These are phyloP conservation scores for Cryphonectria carpinicola DNA, from an alignment of 2,329 filamentous ascomycete species.

Conservation along the genomic window DNA sequence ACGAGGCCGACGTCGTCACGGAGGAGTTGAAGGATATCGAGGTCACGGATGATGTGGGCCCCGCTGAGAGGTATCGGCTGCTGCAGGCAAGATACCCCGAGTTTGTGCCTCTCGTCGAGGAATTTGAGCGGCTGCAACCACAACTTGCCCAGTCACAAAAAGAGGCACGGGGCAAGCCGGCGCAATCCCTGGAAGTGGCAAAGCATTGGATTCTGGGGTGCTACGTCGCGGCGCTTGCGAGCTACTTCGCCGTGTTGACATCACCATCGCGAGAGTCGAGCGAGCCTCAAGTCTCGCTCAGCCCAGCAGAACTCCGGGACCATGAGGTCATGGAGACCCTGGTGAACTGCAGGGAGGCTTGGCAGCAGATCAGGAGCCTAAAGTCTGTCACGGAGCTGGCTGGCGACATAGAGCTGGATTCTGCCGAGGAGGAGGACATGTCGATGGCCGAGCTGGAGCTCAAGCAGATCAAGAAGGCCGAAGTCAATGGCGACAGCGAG, in stretches of 20 bases:
- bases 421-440: slow-evolving; percentile 37
- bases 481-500: slow-evolving; percentile 22
- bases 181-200: slow-evolving; percentile 62
- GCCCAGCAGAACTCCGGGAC: slow-evolving; percentile 80
- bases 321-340: slow-evolving; percentile 90
- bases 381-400: slow-evolving; percentile 46
- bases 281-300: slow-evolving; percentile 61
- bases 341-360: slow-evolving; percentile 77
- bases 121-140: slow-evolving; percentile 75
- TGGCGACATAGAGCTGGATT: slow-evolving; percentile 33
- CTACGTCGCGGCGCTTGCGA: slow-evolving; percentile 83
- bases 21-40: slow-evolving; percentile 85
- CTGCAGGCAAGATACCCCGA: slow-evolving; percentile 86
- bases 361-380: slow-evolving; percentile 75
- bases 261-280: slow-evolving; percentile 69
- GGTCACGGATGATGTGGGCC: slow-evolving; percentile 77
- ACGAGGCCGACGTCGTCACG: slow-evolving; percentile 68
- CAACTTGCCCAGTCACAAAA: slow-evolving; percentile 62
- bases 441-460: slow-evolving; percentile 36
- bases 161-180: slow-evolving; percentile 56
- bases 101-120: slow-evolving; percentile 82
- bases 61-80: slow-evolving; percentile 75
- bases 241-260: slow-evolving; percentile 94
- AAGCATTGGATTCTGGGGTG: slow-evolving; percentile 82
- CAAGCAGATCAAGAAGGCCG: slow-evolving; percentile 35